Evolutionary conservation across 768 basidiomycete species (phyloP).

Genomic region (Boletus sp.): DNA sequence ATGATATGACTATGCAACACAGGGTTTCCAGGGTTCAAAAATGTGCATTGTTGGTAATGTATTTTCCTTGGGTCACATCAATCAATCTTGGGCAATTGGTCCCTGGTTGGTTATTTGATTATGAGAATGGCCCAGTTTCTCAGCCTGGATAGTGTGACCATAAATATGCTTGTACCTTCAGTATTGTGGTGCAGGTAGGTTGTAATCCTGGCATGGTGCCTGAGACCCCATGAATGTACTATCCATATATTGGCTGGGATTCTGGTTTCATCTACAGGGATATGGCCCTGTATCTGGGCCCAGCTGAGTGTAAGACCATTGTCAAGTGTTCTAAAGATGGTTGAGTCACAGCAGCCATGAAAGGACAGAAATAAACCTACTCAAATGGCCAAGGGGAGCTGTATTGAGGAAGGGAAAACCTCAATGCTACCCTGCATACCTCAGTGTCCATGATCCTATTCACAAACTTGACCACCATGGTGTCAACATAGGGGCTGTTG

Average conservation of each 20-base stretch:
- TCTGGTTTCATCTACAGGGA: rapidly evolving
- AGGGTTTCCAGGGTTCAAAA: not conserved
- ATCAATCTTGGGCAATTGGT: not conserved
- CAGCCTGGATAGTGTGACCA: not conserved
- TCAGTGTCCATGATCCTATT: not conserved
- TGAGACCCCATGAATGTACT: not conserved
- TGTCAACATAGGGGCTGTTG: not conserved
- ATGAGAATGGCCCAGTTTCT: not conserved
- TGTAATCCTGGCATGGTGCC: not conserved
- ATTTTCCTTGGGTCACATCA: not conserved
- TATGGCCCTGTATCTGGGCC: not conserved
- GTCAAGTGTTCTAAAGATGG: not conserved
- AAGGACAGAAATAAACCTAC: not conserved
- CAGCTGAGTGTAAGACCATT: not conserved
- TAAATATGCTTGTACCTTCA: not conserved
- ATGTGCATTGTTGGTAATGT: not conserved
- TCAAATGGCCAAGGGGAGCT: not conserved
- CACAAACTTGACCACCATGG: not conserved
- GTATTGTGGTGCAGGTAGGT: not conserved
- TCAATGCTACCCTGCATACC: not conserved
- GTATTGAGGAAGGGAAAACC: not conserved
- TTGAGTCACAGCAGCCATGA: not conserved
- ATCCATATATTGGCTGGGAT: not conserved
- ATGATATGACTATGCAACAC: not conserved
- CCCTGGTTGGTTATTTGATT: not conserved